Conservation (phyloP, 164 flowering plant species). For the Dillenia suffruticosa region DNA sequence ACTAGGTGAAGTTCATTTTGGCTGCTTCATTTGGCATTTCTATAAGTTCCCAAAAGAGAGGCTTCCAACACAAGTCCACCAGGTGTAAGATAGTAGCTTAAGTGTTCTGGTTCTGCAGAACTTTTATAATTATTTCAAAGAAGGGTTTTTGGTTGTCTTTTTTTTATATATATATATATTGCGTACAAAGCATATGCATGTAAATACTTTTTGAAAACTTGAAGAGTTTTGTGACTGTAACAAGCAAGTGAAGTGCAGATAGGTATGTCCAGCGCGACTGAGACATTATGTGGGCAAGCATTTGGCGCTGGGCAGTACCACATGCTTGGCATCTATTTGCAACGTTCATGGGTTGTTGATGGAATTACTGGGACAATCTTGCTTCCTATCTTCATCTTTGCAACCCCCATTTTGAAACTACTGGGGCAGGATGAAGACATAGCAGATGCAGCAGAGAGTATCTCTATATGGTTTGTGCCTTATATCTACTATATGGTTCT, state of each 20-base stretch:
- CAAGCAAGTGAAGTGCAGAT: slow-evolving; percentile 9
- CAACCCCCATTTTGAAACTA: slow-evolving; percentile 14
- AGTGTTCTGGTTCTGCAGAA: too few relatives aligned
- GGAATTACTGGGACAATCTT: slow-evolving; percentile 6
- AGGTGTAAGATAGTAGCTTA: too few relatives aligned
- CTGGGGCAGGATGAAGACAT: slow-evolving; percentile 23
- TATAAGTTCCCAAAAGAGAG: too few relatives aligned
- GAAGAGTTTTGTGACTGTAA: too few relatives aligned
- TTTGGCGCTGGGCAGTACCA: slow-evolving; percentile 30
- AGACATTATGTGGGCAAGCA: slow-evolving; percentile 34
- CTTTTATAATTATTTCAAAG: background rate
- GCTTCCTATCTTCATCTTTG: slow-evolving; percentile 15
- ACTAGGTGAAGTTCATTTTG: too few relatives aligned
- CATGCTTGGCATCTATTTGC: slow-evolving; percentile 34
- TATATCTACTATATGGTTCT: slow-evolving; percentile 21
- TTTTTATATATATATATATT: too few relatives aligned
- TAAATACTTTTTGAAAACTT: too few relatives aligned
- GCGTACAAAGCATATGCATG: background rate
- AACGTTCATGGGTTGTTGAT: slow-evolving; percentile 25
- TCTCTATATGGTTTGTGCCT: slow-evolving; percentile 41
- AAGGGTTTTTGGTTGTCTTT: background rate
- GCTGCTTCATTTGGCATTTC: too few relatives aligned
- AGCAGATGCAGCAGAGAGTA: slow-evolving; percentile 23
- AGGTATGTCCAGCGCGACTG: slow-evolving; percentile 32
- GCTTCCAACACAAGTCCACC: too few relatives aligned